Base-by-base conservation (phyloP, 768 basidiomycete species). In the Royoungia palumana region DNA sequence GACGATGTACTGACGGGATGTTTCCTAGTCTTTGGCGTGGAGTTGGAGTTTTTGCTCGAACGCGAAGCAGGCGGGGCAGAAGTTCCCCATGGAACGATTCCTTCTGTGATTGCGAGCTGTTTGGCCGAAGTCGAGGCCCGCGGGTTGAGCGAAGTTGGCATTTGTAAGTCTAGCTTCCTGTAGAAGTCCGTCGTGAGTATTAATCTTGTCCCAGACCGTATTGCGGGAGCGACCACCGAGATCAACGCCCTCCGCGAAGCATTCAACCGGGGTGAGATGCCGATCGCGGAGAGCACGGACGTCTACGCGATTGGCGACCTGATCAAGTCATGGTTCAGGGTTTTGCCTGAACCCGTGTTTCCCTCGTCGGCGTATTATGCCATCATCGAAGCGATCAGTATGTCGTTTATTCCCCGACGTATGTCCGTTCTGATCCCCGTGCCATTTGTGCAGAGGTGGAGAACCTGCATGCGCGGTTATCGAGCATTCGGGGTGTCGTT, bases 291-390 rank as follows among this genome's bases (percentile, higher is more conserved):
- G 30, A 72, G 65, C 21, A 82, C 82, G 1, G 91, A 94, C 58
- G 85, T 93, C 36, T 85, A 91, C 65, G 87, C 87, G 28, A 79
- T 93, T 32, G 83, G 89, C 50, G 91, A 91, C 61, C 70, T 88
- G 51, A 77, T 94, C 62, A 92, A 92, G 70, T 79, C 85, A 0
- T 93, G 88, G 88, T 86, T 93, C 74, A 80, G 91, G 28, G 72
- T 86, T 12, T 72, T 94, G 14, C 90, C 91, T 11, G 87, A 88
- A 52, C 82, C 89, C 10, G 69, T 92, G 30, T 86, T 94, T 67
- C 87, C 89, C 22, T 67, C 84, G 16, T 66, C 75, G 7, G 78
- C 79, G 3, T 92, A 91, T 63, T 72, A 77, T 55, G 76, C 81
- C 4, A 75, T 88, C 37, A 83, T 93, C 59, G 77, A 79, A 35